Base-by-base conservation (phyloP, 83 land plant species). In the Picea abies region DNA sequence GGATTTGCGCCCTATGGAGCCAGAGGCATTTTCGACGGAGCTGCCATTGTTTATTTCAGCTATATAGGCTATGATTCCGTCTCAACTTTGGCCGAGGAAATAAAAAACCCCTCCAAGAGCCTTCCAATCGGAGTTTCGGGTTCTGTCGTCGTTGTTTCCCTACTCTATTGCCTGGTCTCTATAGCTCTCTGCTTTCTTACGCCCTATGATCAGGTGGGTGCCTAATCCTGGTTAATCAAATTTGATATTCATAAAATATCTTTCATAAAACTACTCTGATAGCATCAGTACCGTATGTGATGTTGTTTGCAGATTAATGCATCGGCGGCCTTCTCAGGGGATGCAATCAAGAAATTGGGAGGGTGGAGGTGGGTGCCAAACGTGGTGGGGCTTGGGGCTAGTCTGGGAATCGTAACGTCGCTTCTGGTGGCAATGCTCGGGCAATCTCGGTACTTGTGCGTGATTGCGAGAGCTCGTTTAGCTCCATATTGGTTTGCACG, bases 1-100 rank as follows among this genome's bases (percentile, higher is more conserved):
- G 98, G 98, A 19, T 84, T 95, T 58, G 84, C 83, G 6, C 98
- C 98, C 3, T 88, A 79, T 62, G 98, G 98, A 0, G 88, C 83
- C 4, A 47, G 83, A 44, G 96, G 96, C 10, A 82, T 95, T 3
- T 79, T 95, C 66, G 84, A 87, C 76, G 98, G 95, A 1, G 96
- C 98, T 22, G 96, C 96, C 39, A 88, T 84, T 0, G 98, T 95
- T 22, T 95, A 93, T 84, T 89, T 93, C 89, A 90, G 95, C 82
- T 95, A 92, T 82, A 90, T 94, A 23, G 98, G 98, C 66, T 95
- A 88, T 63, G 98, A 95, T 79, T 90, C 95, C 3, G 96, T 92
- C 66, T 90, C 98, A 2, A 95, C 98, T 29, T 72, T 92, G 84
- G 98, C 98, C 1, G 98, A 95, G 81, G 98, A 95, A 72, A 93